These are phyloP conservation scores for Salix purpurea DNA, from an alignment of 345 rosid genomes.

Conservation along the genomic window DNA sequence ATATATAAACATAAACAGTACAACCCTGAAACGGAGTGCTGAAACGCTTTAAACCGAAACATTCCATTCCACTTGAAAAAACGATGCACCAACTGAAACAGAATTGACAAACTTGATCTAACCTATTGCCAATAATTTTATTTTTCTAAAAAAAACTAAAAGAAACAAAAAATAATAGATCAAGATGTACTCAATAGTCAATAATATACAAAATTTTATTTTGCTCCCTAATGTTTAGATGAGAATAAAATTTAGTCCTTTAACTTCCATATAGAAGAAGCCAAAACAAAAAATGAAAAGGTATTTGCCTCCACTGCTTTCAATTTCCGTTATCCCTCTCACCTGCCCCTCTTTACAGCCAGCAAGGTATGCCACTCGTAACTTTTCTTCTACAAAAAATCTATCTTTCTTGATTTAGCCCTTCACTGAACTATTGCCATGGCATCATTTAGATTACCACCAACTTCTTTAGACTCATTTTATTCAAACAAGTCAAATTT, in stretches of 20 bases:
- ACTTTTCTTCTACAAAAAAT: background rate
- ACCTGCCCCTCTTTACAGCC: background rate
- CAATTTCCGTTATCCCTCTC: background rate
- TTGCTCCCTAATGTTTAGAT: background rate
- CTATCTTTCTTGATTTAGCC: background rate
- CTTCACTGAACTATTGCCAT: conserved; percentile 12
- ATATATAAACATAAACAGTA: too few species aligned
- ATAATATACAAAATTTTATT: background rate
- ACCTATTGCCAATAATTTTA: too few species aligned
- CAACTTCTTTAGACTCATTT: conserved; percentile 40
- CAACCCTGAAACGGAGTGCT: too few species aligned
- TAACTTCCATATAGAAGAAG: background rate
- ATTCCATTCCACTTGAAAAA: too few species aligned
- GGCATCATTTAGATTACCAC: conserved; percentile 51
- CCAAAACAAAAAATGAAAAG: background rate
- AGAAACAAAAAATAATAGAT: too few species aligned
- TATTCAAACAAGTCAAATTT: conserved; percentile 52
- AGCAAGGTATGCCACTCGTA: background rate
- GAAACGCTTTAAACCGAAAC: too few species aligned
- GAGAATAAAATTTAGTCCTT: background rate
- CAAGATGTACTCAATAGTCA: too few species aligned
- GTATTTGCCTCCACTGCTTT: conserved; percentile 10
- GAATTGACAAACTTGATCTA: too few species aligned
- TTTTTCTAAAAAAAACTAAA: too few species aligned
- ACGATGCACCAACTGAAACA: too few species aligned